Conservation (phyloP, 257 asterid genomes). For the Solanum sejunctum region DNA sequence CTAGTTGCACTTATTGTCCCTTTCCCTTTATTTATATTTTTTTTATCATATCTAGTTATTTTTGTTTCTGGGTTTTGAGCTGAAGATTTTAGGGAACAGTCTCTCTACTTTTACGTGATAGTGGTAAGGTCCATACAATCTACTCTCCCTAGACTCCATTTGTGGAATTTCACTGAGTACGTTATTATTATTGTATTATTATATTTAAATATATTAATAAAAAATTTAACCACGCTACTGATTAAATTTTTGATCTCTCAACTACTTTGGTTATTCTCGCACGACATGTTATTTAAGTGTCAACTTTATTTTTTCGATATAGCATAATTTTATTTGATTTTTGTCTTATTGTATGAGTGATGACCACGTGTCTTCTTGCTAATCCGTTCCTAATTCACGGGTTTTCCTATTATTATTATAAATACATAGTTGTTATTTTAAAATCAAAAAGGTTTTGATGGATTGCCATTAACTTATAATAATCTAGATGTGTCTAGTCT, state of each 20-base stretch:
- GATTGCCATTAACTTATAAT: not conserved
- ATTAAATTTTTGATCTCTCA: slow-evolving; percentile 13
- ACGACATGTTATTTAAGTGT: slow-evolving; percentile 27
- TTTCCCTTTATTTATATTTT: no score
- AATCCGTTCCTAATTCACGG: not conserved
- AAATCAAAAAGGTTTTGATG: not conserved
- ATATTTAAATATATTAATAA: not conserved
- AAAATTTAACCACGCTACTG: accelerated
- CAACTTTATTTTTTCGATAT: not conserved
- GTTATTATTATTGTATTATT: not conserved
- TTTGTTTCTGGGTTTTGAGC: no score
- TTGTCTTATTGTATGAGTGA: not conserved
- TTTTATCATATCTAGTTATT: no score
- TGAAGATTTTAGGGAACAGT: no score
- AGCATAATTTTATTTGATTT: not conserved
- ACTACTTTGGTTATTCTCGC: slow-evolving; percentile 7
- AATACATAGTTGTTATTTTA: not conserved
- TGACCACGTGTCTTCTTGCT: not conserved
- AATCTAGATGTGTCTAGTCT: slow-evolving; percentile 10
- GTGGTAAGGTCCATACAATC: no score
- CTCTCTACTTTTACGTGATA: no score
- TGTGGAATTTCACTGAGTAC: no score
- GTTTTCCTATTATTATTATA: not conserved
- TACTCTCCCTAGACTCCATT: no score
- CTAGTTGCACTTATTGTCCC: no score